Conservation (phyloP, 345 rosid species). For the Linum usitatissimum region DNA sequence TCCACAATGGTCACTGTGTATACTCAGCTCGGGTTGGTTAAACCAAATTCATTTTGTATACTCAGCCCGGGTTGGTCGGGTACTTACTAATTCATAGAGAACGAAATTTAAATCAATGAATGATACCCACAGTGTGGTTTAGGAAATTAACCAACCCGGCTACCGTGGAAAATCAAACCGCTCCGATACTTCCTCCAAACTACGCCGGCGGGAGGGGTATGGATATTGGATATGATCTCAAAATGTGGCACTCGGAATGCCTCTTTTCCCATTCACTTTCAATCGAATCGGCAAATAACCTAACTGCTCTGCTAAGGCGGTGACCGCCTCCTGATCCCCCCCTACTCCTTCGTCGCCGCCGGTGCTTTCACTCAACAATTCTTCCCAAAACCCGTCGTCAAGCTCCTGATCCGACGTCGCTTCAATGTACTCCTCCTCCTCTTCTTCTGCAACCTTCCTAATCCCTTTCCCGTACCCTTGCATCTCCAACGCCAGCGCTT, state of each 20-base stretch:
- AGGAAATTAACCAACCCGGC: neutral
- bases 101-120: neutral
- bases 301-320: slow-evolving; percentile 33
- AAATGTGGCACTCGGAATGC: slow-evolving; percentile 21
- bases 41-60: no score
- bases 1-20: no score
- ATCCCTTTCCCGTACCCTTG: slow-evolving; percentile 42
- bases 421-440: slow-evolving; percentile 16
- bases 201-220: neutral
- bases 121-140: neutral
- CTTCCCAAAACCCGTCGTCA: slow-evolving; percentile 46
- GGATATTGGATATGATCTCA: neutral
- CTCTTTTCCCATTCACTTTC: no score
- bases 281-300: slow-evolving; percentile 27
- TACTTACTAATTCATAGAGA: no score
- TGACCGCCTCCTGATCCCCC: slow-evolving; percentile 45
- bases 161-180: slow-evolving; percentile 3
- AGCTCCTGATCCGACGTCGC: slow-evolving; percentile 25
- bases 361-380: slow-evolving; percentile 21
- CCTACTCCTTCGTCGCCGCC: slow-evolving; percentile 26
- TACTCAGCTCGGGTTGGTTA: no score
- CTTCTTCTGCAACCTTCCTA: slow-evolving; percentile 10
- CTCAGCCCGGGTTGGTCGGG: no score
- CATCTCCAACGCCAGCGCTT: slow-evolving; percentile 80
- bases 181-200: slow-evolving; percentile 1